phyloP scores from a whole-genome alignment of 768 basidiomycete species.

The Pisolithus marmoratus region DNA sequence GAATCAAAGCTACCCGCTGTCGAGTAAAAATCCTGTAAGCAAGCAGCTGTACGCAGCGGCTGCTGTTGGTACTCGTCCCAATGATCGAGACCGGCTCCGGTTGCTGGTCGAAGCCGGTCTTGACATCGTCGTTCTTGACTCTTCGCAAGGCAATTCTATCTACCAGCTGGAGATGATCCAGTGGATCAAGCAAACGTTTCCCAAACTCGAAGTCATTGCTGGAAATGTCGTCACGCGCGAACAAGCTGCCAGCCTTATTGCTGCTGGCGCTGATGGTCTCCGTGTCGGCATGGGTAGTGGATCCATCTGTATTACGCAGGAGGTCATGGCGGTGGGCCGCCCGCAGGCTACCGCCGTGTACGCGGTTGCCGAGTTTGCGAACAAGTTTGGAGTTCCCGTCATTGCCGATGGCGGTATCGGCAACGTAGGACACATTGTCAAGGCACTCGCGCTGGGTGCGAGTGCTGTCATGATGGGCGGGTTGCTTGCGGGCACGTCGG shows the following conservation, averaged over 20 bases:
- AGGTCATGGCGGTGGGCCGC: constrained; percentile 98
- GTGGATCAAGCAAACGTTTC: constrained; percentile 86
- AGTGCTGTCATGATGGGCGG: constrained; percentile 99
- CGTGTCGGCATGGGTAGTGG: constrained; percentile 98
- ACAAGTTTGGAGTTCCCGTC: constrained; percentile 91
- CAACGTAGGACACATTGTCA: constrained; percentile 97
- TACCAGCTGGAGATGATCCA: constrained; percentile 93
- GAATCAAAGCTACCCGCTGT: no score
- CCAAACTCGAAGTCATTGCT: constrained; percentile 87
- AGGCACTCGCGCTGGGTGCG: constrained; percentile 91
- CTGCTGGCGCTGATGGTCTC: constrained; percentile 92
- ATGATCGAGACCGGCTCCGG: constrained; percentile 77
- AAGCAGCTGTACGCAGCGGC: constrained; percentile 67
- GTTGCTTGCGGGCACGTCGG: constrained; percentile 89
- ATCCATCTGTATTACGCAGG: constrained; percentile 99
- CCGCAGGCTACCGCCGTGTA: constrained; percentile 98
- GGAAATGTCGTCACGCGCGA: constrained; percentile 98
- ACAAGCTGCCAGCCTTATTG: constrained; percentile 91
- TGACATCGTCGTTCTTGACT: constrained; percentile 92
- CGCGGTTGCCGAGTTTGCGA: constrained; percentile 89
- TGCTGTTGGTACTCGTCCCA: constrained; percentile 87
- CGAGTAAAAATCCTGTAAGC: no score
- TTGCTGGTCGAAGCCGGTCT: constrained; percentile 91
- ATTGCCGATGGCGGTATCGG: constrained; percentile 94
- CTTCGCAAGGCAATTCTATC: constrained; percentile 92